phyloP scores from a whole-genome alignment of 495 filamentous ascomycete species.

The Evernia prunastri region DNA sequence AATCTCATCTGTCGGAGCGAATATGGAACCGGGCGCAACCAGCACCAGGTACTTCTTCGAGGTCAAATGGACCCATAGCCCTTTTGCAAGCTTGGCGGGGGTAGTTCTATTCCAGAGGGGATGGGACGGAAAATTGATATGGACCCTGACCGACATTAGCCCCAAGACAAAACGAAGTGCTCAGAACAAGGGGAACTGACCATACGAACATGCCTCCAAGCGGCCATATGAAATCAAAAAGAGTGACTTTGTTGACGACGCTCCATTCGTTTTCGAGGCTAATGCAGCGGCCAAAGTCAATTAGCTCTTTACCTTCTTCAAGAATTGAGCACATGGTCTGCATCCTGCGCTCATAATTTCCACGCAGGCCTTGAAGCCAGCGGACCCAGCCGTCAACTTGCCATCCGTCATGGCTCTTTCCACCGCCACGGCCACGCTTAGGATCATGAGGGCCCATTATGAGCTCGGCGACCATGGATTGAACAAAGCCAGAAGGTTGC shows the following conservation, averaged over 20 bases:
- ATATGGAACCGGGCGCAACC: constrained; percentile 61
- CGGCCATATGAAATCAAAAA: constrained; percentile 71
- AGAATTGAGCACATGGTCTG: constrained; percentile 63
- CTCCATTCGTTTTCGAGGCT: constrained; percentile 52
- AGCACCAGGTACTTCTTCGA: constrained; percentile 60
- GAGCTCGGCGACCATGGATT: constrained; percentile 69
- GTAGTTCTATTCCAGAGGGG: constrained; percentile 52
- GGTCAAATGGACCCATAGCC: constrained; percentile 69
- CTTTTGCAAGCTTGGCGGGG: constrained; percentile 42
- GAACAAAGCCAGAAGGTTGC: constrained; percentile 83
- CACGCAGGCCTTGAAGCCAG: constrained; percentile 79
- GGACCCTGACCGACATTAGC: constrained; percentile 32
- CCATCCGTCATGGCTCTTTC: constrained; percentile 54
- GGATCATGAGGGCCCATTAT: constrained; percentile 59
- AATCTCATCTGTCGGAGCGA: constrained; percentile 56
- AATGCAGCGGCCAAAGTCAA: constrained; percentile 40
- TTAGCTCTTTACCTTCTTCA: constrained; percentile 53
- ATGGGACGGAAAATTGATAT: constrained; percentile 60
- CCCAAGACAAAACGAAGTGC: background rate
- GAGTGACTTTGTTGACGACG: constrained; percentile 59
- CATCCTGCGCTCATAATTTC: constrained; percentile 78
- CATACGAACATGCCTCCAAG: constrained; percentile 93
- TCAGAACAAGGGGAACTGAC: constrained; percentile 26
- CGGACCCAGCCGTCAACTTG: constrained; percentile 78
- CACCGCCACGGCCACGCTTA: constrained; percentile 34